Base-by-base conservation (phyloP, 805 yeast genomes). In the Starmerella geochares region DNA sequence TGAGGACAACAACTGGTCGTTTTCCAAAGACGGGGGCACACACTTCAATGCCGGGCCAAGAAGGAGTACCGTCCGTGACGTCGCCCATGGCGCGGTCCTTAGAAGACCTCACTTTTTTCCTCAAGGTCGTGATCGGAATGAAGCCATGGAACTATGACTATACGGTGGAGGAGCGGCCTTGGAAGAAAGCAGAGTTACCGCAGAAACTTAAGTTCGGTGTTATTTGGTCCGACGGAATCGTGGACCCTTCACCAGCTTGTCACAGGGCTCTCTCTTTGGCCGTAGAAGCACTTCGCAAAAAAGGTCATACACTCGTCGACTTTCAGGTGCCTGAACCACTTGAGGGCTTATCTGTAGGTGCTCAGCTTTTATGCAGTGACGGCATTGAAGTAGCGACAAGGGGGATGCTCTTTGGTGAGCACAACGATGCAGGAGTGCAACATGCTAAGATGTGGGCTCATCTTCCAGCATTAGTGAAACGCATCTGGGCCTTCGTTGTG, bases 101-200 rank as follows among this genome's bases (percentile, higher is more conserved):
- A 8, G 70, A 64, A 14, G 81, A 77, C 56, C 61, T 79, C 17
- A 69, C 70, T 41, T 69, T 72, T 49, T 71, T 75, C 50, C 65
- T 77, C 65, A 71, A 72, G 58, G 64, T 71, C 4, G 56, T 69
- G 5, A 62, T 78, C 33, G 72, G 66, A 29, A 66, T 71, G 54
- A 66, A 75, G 61, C 82, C 82, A 4, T 79, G 83, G 83, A 67
- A 28, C 20, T 62, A 62, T 35, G 83, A 79, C 62, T 71, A 77
- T 42, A 63, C 68, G 28, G 59, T 68, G 21, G 59, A 67, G 47
- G 79, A 79, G 16, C 57, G 76, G 45, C 77, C 78, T 7, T 78
- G 80, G 81, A 64, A 69, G 52, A 67, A 66, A 19, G 60, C 58
- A 28, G 70, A 71, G 4, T 54, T 67, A 7, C 67, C 75, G 3